Conservation (phyloP, 2,329 filamentous ascomycete genomes). For the Parascedosporium putredinis region DNA sequence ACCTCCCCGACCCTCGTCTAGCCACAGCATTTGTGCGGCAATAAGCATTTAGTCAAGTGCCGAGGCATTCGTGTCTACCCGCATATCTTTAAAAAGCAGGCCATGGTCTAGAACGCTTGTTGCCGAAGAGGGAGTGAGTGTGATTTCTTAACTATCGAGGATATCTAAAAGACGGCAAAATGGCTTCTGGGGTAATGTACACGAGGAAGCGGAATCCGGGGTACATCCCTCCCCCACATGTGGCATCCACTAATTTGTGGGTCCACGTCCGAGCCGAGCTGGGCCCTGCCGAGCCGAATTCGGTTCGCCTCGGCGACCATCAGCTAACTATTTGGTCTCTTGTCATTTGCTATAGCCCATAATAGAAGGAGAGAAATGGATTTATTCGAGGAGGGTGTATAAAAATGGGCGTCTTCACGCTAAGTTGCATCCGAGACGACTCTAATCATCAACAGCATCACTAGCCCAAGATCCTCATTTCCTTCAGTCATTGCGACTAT, state of each 20-base stretch:
- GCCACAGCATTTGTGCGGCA: no score
- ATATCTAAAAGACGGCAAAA: no score
- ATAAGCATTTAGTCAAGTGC: no score
- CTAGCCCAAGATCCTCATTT: neutral
- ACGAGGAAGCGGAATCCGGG: neutral
- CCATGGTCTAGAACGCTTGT: no score
- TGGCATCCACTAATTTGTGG: neutral
- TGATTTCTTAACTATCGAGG: no score
- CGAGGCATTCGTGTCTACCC: no score
- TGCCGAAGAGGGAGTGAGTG: no score
- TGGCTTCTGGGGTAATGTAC: neutral
- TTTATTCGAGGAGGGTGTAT: neutral
- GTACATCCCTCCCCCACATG: neutral
- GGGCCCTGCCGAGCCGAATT: neutral
- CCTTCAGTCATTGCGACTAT: neutral
- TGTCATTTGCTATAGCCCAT: neutral
- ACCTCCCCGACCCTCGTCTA: no score
- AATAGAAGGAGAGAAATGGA: neutral
- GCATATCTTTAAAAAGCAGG: no score
- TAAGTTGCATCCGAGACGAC: neutral
- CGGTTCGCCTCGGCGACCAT: neutral
- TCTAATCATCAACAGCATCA: neutral
- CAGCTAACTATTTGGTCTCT: neutral
- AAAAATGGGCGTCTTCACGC: neutral
- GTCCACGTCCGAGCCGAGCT: neutral